These are phyloP conservation scores for Hemisphaericaspora nanyangensis DNA, from an alignment of 805 yeast genomes.

Conservation along the genomic window DNA sequence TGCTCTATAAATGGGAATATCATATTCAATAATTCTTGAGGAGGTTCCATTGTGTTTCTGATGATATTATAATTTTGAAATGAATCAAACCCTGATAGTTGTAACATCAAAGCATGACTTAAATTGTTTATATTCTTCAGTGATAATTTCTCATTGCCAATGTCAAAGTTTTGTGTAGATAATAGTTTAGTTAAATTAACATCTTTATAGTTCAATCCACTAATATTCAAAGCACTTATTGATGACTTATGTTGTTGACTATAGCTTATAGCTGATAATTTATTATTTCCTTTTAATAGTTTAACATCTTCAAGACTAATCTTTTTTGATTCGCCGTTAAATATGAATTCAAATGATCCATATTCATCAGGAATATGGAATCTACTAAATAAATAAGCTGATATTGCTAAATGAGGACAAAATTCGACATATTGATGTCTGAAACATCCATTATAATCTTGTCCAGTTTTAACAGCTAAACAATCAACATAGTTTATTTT, in stretches of 20 bases:
- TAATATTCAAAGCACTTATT: slow-evolving; percentile 15
- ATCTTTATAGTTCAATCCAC: slow-evolving; percentile 16
- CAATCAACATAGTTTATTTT: slow-evolving; percentile 8
- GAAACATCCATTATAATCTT: slow-evolving; percentile 17
- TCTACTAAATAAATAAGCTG: slow-evolving; percentile 24
- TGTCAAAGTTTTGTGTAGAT: slow-evolving; percentile 11
- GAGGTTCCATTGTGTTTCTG: slow-evolving; percentile 22
- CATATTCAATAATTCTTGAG: slow-evolving; percentile 17
- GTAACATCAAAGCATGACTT: slow-evolving; percentile 12
- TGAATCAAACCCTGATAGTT: slow-evolving; percentile 20
- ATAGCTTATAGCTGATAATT: slow-evolving; percentile 18
- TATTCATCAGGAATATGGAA: slow-evolving; percentile 25
- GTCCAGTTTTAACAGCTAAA: slow-evolving; percentile 3
- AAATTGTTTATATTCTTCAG: slow-evolving; percentile 9
- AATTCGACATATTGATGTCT: slow-evolving; percentile 21
- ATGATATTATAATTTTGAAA: slow-evolving; percentile 15
- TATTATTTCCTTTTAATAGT: slow-evolving; percentile 23
- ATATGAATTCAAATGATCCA: slow-evolving; percentile 8
- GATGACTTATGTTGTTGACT: slow-evolving; percentile 26
- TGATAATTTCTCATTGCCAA: slow-evolving; percentile 9
- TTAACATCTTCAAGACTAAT: slow-evolving; percentile 14
- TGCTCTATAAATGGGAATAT: slow-evolving; percentile 27
- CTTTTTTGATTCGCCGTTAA: slow-evolving; percentile 4
- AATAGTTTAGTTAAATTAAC: slow-evolving; percentile 18
- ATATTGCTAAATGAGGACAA: slow-evolving; percentile 25